Conservation (phyloP, 73 alveolate species). For the Stentor roeselii region DNA sequence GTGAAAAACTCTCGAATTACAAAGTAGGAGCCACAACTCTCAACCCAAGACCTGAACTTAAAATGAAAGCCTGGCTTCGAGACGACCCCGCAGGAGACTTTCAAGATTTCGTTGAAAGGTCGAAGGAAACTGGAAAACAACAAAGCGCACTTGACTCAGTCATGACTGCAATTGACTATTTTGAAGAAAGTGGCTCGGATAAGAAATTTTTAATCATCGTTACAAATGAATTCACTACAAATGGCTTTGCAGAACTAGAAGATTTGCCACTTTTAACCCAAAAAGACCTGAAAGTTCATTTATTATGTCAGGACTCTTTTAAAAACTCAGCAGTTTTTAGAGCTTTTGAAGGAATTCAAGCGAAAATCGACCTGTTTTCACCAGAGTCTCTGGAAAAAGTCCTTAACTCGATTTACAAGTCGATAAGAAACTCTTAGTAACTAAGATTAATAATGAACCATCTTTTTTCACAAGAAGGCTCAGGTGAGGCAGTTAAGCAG, state of each 20-base stretch:
- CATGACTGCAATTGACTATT: too few species aligned
- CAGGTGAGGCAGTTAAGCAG: background rate
- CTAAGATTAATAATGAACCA: background rate
- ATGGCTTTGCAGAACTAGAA: background rate
- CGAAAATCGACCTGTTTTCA: background rate
- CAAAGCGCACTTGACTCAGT: background rate
- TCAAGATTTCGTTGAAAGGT: too few species aligned
- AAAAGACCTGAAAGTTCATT: too few species aligned
- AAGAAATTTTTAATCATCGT: too few species aligned
- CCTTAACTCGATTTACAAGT: background rate
- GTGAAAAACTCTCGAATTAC: background rate
- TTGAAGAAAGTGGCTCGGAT: too few species aligned
- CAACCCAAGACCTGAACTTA: background rate
- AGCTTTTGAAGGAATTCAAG: too few species aligned
- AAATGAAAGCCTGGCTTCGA: background rate
- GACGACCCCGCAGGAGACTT: background rate
- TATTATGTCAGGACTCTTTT: background rate
- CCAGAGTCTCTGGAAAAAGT: background rate
- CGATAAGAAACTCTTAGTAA: background rate
- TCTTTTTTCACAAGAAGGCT: too few species aligned
- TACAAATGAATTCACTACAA: too few species aligned
- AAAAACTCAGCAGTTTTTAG: too few species aligned
- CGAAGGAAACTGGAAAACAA: background rate
- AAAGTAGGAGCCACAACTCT: background rate
- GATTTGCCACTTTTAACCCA: background rate